Evolutionary conservation across 2,329 filamentous ascomycete species (phyloP).

Genomic region (Cladophialophora psammophila): DNA sequence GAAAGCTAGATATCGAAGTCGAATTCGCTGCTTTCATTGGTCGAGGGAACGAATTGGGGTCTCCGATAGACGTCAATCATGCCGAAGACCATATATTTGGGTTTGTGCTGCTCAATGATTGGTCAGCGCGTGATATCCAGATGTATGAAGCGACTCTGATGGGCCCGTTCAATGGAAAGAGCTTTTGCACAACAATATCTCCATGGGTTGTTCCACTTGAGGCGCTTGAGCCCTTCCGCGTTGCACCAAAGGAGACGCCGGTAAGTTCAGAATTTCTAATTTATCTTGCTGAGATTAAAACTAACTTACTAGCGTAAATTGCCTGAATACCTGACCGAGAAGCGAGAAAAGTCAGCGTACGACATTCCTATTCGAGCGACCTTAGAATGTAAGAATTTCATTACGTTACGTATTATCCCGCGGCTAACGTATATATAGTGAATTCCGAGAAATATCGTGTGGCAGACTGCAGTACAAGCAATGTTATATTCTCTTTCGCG

Average conservation of each 20-base stretch:
- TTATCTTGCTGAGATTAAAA: constrained; percentile 44
- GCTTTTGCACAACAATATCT: constrained; percentile 65
- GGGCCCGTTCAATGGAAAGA: constrained; percentile 68
- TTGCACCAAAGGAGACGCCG: constrained; percentile 5
- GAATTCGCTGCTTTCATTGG: constrained; percentile 80
- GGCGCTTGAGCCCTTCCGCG: constrained; percentile 64
- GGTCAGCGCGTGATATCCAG: constrained; percentile 51
- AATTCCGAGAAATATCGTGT: constrained; percentile 48
- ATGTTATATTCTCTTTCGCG: constrained; percentile 69
- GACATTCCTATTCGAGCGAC: constrained; percentile 21
- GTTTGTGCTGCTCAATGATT: constrained; percentile 82
- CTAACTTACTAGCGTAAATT: constrained; percentile 49
- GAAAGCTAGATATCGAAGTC: constrained; percentile 76
- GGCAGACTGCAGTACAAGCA: constrained; percentile 64
- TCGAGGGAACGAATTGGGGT: constrained; percentile 67
- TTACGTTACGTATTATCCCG: not conserved
- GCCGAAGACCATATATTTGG: constrained; percentile 78
- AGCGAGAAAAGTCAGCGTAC: constrained; percentile 11
- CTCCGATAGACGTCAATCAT: constrained; percentile 65
- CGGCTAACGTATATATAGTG: constrained; percentile 8
- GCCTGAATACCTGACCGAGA: constrained; percentile 13
- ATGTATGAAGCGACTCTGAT: constrained; percentile 50
- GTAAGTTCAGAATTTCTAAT: constrained; percentile 42
- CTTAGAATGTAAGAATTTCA: constrained; percentile 18
- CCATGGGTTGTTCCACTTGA: constrained; percentile 69